These are phyloP conservation scores for Oryza officinalis DNA, from an alignment of 176 grass and related monocot species.

Conservation along the genomic window DNA sequence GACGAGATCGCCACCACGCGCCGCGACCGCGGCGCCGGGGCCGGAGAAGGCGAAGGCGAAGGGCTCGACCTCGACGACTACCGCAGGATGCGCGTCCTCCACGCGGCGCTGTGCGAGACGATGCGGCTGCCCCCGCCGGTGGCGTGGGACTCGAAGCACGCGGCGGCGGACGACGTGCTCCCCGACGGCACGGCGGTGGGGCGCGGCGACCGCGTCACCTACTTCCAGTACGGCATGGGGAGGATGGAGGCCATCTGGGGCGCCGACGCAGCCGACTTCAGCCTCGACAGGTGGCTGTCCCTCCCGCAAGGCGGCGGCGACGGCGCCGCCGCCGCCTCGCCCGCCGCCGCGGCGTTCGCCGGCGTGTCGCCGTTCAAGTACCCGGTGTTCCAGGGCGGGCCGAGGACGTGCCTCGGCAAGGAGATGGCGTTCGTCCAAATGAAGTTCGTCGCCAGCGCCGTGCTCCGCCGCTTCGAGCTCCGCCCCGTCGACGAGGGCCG, in stretches of 20 bases:
- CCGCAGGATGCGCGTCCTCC: slow-evolving; percentile 64
- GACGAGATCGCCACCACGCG: slow-evolving; percentile 27
- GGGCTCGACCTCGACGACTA: slow-evolving; percentile 41
- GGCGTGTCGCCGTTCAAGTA: slow-evolving; percentile 79
- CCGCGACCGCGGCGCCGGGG: background rate
- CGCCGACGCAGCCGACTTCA: slow-evolving; percentile 56
- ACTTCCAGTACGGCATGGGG: slow-evolving; percentile 96
- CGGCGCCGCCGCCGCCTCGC: background rate
- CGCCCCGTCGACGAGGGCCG: slow-evolving; percentile 47
- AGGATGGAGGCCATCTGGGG: slow-evolving; percentile 86
- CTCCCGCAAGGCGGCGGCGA: background rate
- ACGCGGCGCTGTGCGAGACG: slow-evolving; percentile 84
- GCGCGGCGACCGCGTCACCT: slow-evolving; percentile 74
- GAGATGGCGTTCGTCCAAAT: slow-evolving; percentile 91
- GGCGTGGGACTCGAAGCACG: slow-evolving; percentile 87
- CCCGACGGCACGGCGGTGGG: slow-evolving; percentile 72
- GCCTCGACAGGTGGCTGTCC: slow-evolving; percentile 57
- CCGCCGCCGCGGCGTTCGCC: background rate
- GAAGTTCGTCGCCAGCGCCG: slow-evolving; percentile 67
- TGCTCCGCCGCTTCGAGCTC: slow-evolving; percentile 62
- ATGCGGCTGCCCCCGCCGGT: slow-evolving; percentile 94
- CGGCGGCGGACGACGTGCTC: slow-evolving; percentile 61
- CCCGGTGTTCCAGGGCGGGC: slow-evolving; percentile 87
- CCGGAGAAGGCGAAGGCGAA: background rate
- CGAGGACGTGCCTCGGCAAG: slow-evolving; percentile 73